Evolutionary conservation across 345 rosid species (phyloP).

Genomic region (Lepidium africanum): DNA sequence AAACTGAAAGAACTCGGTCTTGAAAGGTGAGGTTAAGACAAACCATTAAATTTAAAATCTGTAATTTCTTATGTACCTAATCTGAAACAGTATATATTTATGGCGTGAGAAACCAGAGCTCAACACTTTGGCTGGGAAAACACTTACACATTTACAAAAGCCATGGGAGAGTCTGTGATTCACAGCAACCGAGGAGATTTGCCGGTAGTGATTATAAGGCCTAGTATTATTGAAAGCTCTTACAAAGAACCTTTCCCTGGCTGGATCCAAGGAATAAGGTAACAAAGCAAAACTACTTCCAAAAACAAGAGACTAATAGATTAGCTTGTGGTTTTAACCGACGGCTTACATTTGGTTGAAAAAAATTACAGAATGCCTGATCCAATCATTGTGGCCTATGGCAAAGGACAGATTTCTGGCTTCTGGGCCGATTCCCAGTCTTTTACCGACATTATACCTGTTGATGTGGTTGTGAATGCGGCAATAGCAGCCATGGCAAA

Average conservation of each 20-base stretch:
- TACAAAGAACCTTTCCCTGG: conserved; percentile 85
- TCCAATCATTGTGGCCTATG: conserved; percentile 33
- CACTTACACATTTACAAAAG: conserved; percentile 80
- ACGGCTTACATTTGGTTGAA: not conserved
- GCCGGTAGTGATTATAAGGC: conserved; percentile 55
- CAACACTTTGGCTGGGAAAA: conserved; percentile 75
- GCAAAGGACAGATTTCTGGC: conserved; percentile 28
- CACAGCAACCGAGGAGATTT: conserved; percentile 38
- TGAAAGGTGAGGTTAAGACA: conserved; percentile 29
- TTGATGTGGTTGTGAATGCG: conserved; percentile 24
- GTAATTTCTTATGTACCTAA: not conserved
- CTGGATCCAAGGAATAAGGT: conserved; percentile 74
- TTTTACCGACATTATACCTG: conserved; percentile 23
- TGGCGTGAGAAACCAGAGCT: conserved; percentile 39
- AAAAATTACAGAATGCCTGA: conserved; percentile 22
- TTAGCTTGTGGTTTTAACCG: not conserved
- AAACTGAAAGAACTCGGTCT: conserved; percentile 33
- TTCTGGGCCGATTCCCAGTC: conserved; percentile 18
- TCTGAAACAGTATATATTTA: not conserved
- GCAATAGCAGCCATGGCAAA: conserved; percentile 1
- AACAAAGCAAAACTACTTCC: not conserved
- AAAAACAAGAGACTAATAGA: not conserved
- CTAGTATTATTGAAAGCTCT: conserved; percentile 48
- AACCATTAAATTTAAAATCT: not conserved
- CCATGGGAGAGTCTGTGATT: conserved; percentile 71